These are phyloP conservation scores for Piper betle DNA, from an alignment of 164 flowering plant species.

Conservation along the genomic window DNA sequence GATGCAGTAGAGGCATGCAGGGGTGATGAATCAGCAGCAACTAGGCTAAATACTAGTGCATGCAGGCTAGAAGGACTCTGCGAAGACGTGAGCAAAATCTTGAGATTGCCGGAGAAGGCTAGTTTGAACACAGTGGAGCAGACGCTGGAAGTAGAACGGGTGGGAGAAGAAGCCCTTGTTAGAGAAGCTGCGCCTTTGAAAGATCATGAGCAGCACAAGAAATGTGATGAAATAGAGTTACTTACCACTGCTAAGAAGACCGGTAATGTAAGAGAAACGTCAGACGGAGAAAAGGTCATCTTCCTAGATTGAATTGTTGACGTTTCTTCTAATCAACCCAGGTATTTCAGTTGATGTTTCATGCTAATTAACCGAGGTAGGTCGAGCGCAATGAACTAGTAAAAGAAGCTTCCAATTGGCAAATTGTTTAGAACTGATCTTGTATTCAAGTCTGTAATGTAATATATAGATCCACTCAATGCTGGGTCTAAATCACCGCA, in stretches of 20 bases:
- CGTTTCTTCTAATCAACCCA: no score
- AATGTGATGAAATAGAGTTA: background rate
- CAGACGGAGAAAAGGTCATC: no score
- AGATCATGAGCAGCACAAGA: background rate
- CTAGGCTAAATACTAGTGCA: conserved; percentile 23
- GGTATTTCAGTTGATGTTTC: no score
- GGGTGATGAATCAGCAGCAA: conserved; percentile 20
- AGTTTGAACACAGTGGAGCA: conserved; percentile 5
- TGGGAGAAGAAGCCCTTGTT: conserved; percentile 3
- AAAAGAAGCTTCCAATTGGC: no score
- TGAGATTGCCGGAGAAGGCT: conserved; percentile 13
- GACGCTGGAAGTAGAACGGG: background rate
- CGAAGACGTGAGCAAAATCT: conserved; percentile 26
- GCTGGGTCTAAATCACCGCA: no score
- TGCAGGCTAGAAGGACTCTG: conserved; percentile 21
- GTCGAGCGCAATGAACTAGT: no score
- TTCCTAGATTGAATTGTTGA: no score
- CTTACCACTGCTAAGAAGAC: background rate
- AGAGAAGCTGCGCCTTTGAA: conserved; percentile 1
- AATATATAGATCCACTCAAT: no score
- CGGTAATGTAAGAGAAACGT: background rate
- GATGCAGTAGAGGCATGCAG: conserved; percentile 28
- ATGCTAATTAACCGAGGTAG: no score
- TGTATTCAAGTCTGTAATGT: no score
- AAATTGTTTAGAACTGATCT: no score